Evolutionary conservation across 805 yeast species (phyloP).

Genomic region (Metschnikowia continentalis): DNA sequence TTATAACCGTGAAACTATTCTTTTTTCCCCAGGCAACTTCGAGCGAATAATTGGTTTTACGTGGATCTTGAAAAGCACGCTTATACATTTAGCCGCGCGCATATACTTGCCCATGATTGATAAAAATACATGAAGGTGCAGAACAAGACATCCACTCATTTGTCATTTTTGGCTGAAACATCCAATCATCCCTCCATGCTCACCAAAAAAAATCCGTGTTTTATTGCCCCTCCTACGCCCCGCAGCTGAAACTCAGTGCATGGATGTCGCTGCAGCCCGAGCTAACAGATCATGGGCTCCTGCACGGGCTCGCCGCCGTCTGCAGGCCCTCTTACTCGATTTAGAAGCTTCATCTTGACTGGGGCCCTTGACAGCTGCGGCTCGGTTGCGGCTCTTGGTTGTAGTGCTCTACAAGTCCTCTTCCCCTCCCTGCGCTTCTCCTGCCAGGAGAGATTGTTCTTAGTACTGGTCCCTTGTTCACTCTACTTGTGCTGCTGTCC

Average conservation of each 20-base stretch:
- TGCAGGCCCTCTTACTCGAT: conserved; percentile 2
- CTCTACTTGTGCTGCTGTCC: background rate
- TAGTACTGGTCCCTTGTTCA: background rate
- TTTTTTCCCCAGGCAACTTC: background rate
- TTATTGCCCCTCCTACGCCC: no score
- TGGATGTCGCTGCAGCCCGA: background rate
- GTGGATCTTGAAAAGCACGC: background rate
- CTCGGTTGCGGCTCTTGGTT: background rate
- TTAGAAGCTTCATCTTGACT: conserved; percentile 1
- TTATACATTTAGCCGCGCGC: background rate
- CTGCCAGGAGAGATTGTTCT: conserved; percentile 1
- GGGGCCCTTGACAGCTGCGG: conserved; percentile 3
- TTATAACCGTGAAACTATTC: background rate
- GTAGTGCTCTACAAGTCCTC: background rate
- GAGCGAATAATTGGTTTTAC: background rate
- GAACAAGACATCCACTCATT: background rate
- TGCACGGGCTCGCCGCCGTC: background rate
- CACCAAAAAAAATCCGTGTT: no score
- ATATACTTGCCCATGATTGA: background rate
- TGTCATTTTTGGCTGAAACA: background rate
- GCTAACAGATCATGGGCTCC: background rate
- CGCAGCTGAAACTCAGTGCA: background rate
- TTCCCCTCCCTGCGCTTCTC: background rate
- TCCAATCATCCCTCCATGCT: no score
- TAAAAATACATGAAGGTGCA: background rate